phyloP scores from a whole-genome alignment of 2,329 filamentous ascomycete genomes.

The Exophiala phaeomuriformis region DNA sequence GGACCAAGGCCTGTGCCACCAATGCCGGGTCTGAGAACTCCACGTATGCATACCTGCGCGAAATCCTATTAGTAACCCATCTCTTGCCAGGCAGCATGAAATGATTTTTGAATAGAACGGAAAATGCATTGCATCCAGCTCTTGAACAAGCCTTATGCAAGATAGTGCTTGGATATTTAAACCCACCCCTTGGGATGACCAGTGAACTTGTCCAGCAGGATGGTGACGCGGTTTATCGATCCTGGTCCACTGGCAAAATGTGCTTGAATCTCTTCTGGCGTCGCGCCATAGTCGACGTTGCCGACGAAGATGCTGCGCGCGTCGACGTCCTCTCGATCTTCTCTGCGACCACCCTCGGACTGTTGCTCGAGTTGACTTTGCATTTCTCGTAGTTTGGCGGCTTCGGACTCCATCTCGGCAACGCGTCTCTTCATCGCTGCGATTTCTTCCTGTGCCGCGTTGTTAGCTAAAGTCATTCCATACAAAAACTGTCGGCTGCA shows the following conservation, averaged over 20 bases:
- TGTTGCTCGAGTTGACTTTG: conserved; percentile 79
- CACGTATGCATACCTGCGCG: conserved; percentile 86
- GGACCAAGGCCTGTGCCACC: conserved; percentile 83
- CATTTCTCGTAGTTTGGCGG: conserved; percentile 79
- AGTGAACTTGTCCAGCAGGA: conserved; percentile 94
- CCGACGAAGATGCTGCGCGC: conserved; percentile 94
- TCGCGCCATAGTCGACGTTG: conserved; percentile 96
- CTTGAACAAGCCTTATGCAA: conserved; percentile 25
- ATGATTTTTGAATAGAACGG: conserved; percentile 26
- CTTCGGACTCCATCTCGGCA: conserved; percentile 85
- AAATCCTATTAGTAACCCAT: conserved; percentile 33
- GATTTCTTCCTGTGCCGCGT: conserved; percentile 59
- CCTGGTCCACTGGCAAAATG: conserved; percentile 90
- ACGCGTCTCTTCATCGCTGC: conserved; percentile 79
- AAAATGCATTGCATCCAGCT: conserved; percentile 25
- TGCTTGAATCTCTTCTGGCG: conserved; percentile 94
- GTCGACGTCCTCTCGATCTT: conserved; percentile 94
- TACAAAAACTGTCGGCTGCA: background rate
- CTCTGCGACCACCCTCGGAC: conserved; percentile 64
- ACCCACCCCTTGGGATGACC: conserved; percentile 97
- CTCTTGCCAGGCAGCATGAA: conserved; percentile 55
- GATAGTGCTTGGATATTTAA: conserved; percentile 21
- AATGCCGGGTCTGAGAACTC: conserved; percentile 93
- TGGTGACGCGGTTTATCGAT: conserved; percentile 95
- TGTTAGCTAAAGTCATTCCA: background rate